Evolutionary conservation across 2,329 filamentous ascomycete species (phyloP).

Genomic region (Claviceps purpurea): DNA sequence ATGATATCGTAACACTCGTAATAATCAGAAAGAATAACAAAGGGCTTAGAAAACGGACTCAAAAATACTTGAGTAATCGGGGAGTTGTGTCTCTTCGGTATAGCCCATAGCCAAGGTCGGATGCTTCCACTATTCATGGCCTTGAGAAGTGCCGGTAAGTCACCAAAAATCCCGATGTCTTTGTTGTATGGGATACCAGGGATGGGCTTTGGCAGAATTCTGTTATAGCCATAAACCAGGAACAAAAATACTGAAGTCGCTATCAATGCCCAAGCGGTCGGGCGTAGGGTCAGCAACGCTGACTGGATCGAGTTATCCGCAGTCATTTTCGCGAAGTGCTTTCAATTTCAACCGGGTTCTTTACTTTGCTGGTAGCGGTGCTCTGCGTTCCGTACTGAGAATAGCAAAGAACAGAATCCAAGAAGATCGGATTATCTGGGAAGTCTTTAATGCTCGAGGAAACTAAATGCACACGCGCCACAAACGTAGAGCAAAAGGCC

Average conservation of each 20-base stretch:
- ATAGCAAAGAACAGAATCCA: not conserved
- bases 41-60: not conserved
- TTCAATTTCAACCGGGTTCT: not conserved
- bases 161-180: not conserved
- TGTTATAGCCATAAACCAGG: not conserved
- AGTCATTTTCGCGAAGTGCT: not conserved
- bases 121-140: not conserved
- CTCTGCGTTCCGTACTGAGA: not conserved
- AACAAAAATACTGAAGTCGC: not conserved
- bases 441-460: no score
- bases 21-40: not conserved
- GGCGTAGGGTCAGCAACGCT: not conserved
- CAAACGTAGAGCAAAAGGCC: no score
- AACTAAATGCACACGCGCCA: no score
- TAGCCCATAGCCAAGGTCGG: not conserved
- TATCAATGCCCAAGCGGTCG: not conserved
- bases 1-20: slow-evolving; percentile 1
- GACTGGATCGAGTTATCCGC: not conserved
- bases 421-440: no score
- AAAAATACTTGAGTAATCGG: not conserved
- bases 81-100: not conserved
- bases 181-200: slow-evolving; percentile 3
- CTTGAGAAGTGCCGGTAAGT: not conserved
- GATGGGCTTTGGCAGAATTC: not conserved
- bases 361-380: no score